Evolutionary conservation across 768 basidiomycete genomes (phyloP).

Genomic region (Termitomyces sp.): DNA sequence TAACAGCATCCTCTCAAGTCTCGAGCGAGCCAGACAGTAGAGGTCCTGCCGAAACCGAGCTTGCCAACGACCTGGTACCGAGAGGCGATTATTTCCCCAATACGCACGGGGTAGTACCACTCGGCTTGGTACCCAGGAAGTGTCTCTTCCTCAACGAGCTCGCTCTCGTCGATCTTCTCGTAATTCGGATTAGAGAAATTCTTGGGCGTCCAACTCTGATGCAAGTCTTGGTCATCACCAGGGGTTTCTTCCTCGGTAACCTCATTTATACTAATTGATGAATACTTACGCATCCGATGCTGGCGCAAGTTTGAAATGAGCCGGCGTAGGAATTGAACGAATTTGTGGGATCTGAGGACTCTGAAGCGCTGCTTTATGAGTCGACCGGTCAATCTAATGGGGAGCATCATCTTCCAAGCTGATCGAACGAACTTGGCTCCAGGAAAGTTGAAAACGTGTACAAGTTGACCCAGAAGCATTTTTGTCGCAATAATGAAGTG

Average conservation of each 20-base stretch:
- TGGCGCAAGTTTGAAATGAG: not conserved
- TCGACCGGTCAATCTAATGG: not conserved
- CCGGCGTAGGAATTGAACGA: not conserved
- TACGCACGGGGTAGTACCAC: constrained; percentile 23
- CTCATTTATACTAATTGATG: not conserved
- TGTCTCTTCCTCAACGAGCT: constrained; percentile 17
- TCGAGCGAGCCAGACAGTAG: constrained; percentile 18
- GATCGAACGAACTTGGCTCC: not conserved
- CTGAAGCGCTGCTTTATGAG: not conserved
- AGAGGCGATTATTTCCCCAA: constrained; percentile 23
- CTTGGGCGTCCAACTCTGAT: not conserved
- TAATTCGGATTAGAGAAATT: not conserved
- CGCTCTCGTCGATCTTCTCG: not conserved
- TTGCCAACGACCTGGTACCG: constrained; percentile 27
- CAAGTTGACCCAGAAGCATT: not conserved
- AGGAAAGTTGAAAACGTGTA: not conserved
- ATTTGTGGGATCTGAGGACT: not conserved
- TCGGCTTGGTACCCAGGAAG: constrained; percentile 14
- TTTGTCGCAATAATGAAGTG: not conserved
- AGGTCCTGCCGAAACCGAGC: constrained; percentile 23
- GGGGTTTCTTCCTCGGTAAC: too few relatives aligned
- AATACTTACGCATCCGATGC: not conserved
- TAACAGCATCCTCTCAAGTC: constrained; percentile 13
- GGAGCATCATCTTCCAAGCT: not conserved
- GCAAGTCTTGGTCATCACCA: too few relatives aligned